Conservation (phyloP, 306 rosid species). For the Vigna trinervia region DNA sequence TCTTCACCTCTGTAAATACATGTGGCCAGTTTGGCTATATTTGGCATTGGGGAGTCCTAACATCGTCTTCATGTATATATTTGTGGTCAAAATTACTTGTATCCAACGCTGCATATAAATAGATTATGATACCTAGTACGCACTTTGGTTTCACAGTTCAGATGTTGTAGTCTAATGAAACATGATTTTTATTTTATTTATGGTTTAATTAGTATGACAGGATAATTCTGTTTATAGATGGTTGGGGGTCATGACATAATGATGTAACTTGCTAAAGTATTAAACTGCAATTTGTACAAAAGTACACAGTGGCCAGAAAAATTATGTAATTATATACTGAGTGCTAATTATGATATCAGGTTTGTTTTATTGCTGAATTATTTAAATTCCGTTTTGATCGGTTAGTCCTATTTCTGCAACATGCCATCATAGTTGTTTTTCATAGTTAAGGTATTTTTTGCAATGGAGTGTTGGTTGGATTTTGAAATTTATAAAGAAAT, state of each 20-base stretch:
- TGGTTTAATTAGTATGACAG: constrained; percentile 40
- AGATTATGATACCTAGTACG: constrained; percentile 46
- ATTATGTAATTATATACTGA: constrained; percentile 17
- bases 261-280: constrained; percentile 41
- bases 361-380: constrained; percentile 1
- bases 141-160: constrained; percentile 43
- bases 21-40: constrained; percentile 49
- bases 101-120: constrained; percentile 45
- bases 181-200: constrained; percentile 43
- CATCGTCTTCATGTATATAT: constrained; percentile 55
- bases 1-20: constrained; percentile 49
- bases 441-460: background rate
- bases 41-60: constrained; percentile 51
- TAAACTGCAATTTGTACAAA: constrained; percentile 44
- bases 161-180: constrained; percentile 45
- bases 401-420: constrained; percentile 3
- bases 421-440: background rate
- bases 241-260: constrained; percentile 42
- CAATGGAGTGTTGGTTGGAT: too few relatives aligned
- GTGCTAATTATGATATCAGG: constrained; percentile 28
- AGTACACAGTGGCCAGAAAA: constrained; percentile 30
- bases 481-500: too few relatives aligned
- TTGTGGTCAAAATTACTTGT: constrained; percentile 48
- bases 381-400: background rate
- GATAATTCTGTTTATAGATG: constrained; percentile 38